Evolutionary conservation across 306 rosid genomes (phyloP).

Genomic region (Rosa chinensis): DNA sequence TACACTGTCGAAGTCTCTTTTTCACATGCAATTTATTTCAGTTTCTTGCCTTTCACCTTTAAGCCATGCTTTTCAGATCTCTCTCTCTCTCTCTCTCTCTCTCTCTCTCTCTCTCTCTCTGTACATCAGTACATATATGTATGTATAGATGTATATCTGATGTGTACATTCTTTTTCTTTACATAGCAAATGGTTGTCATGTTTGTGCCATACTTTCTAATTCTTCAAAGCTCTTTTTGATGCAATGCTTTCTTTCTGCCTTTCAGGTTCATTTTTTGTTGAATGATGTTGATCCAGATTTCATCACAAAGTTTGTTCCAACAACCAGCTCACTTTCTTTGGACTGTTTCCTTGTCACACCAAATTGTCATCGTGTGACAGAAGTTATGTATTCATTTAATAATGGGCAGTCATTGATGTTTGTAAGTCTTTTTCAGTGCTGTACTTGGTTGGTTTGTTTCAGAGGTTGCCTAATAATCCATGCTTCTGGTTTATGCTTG

Average conservation of each 20-base stretch:
- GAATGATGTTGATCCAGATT: slow-evolving; percentile 58
- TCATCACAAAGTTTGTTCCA: slow-evolving; percentile 58
- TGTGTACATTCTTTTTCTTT: too few species aligned
- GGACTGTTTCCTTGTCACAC: slow-evolving; percentile 71
- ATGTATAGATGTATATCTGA: too few species aligned
- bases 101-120: background rate
- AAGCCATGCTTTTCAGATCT: background rate
- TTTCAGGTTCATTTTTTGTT: slow-evolving; percentile 71
- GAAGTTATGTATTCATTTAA: slow-evolving; percentile 58
- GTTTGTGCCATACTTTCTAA: background rate
- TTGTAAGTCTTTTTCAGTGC: slow-evolving; percentile 48
- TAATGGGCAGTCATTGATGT: slow-evolving; percentile 62
- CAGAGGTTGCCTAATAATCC: slow-evolving; percentile 2
- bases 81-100: slow-evolving; percentile 2
- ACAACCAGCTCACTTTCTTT: slow-evolving; percentile 49
- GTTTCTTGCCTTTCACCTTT: background rate
- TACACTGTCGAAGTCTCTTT: background rate
- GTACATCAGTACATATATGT: too few species aligned
- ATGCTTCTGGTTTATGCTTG: slow-evolving; percentile 16
- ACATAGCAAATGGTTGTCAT: background rate
- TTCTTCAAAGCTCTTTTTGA: slow-evolving; percentile 13
- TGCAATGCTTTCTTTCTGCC: slow-evolving; percentile 24
- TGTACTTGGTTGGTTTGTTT: slow-evolving; percentile 20
- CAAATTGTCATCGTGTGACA: slow-evolving; percentile 82
- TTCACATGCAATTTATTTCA: background rate